Evolutionary conservation across 1,284 basidiomycete species (phyloP).

Genomic region (Leccinum laetum): DNA sequence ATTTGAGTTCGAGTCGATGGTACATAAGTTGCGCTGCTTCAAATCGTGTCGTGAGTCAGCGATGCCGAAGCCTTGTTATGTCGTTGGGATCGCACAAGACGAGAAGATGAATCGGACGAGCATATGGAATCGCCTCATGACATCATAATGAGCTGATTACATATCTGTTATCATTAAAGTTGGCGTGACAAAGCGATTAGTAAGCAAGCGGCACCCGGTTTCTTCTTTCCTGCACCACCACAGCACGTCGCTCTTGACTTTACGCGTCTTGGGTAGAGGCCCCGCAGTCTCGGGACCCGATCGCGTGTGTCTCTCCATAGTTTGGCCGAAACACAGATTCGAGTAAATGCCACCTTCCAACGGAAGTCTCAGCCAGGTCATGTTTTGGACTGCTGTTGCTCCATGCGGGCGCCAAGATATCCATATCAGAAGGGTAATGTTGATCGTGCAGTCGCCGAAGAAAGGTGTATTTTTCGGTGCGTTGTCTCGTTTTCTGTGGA

Average conservation of each 20-base stretch:
- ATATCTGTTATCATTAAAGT: too few species aligned
- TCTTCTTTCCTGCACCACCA: too few species aligned
- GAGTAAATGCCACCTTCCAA: constrained; percentile 43
- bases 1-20: not conserved
- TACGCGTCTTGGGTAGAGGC: constrained; percentile 30
- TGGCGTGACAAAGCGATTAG: too few species aligned
- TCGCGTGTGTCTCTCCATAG: constrained; percentile 43
- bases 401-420: constrained; percentile 45
- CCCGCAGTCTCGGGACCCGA: constrained; percentile 58
- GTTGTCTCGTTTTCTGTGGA: not conserved
- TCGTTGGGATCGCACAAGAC: too few species aligned
- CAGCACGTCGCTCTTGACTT: too few species aligned
- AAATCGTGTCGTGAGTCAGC: not conserved
- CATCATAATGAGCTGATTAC: too few species aligned
- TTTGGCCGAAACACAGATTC: constrained; percentile 61
- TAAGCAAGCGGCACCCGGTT: too few species aligned
- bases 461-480: not conserved
- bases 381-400: constrained; percentile 50
- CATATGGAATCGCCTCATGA: too few species aligned
- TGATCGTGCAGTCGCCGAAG: not conserved
- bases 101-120: too few species aligned
- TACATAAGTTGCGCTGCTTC: not conserved
- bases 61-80: too few species aligned
- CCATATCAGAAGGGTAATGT: constrained; percentile 10
- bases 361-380: constrained; percentile 44